Evolutionary conservation across 169 alveolate species (phyloP).

Genomic region (Blepharisma undulans): DNA sequence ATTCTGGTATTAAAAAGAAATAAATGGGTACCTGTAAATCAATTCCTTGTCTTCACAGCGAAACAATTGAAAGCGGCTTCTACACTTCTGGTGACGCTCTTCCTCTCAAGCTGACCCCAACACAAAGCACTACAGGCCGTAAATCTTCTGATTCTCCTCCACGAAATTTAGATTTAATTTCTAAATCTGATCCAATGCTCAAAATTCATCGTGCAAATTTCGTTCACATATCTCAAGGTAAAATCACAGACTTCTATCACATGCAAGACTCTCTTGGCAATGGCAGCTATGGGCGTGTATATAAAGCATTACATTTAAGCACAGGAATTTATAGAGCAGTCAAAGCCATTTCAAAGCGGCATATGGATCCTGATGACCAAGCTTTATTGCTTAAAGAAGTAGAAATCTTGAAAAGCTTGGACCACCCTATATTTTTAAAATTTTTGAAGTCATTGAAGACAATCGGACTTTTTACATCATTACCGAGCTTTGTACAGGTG

Average conservation of each 20-base stretch:
- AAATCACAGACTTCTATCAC: not conserved
- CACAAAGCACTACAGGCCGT: not conserved
- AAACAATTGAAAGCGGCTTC: not conserved
- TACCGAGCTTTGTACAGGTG: slow-evolving; percentile 77
- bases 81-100: not conserved
- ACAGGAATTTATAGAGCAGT: slow-evolving; percentile 64
- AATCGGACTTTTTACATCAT: slow-evolving; percentile 65
- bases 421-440: slow-evolving; percentile 81
- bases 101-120: not conserved
- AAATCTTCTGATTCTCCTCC: not conserved
- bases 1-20: not conserved
- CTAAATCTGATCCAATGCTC: not conserved
- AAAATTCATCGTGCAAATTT: not conserved
- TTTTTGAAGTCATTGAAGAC: slow-evolving; percentile 75
- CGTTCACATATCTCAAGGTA: not conserved
- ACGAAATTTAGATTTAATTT: not conserved
- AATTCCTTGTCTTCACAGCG: not conserved
- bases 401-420: slow-evolving; percentile 65
- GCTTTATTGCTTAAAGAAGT: slow-evolving; percentile 46
- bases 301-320: slow-evolving; percentile 54
- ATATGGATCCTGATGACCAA: not conserved
- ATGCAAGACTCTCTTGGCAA: not conserved
- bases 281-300: slow-evolving; percentile 42
- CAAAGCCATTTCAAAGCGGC: slow-evolving; percentile 49
- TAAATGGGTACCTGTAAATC: not conserved